Conservation (phyloP, 2,329 filamentous ascomycete species). For the Didymella lethalis region DNA sequence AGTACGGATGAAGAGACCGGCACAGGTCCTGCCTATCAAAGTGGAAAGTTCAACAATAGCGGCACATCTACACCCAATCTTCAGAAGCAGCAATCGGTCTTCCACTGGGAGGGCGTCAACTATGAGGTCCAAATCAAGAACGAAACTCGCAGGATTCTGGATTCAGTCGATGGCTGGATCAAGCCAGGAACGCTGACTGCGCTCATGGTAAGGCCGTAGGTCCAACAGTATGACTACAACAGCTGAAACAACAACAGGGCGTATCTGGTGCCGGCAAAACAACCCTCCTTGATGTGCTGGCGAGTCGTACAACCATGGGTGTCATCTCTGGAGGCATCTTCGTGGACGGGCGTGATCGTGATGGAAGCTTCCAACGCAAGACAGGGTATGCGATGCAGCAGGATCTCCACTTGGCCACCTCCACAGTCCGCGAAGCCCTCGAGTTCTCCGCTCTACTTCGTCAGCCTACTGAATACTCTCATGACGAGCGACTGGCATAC, state of each 20-base stretch:
- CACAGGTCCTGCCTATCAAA: neutral
- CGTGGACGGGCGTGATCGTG: neutral
- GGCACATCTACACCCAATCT: neutral
- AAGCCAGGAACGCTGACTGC: constrained; percentile 60
- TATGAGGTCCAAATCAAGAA: constrained; percentile 51
- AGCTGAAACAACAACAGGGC: neutral
- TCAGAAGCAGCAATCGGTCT: neutral
- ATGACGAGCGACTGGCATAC: neutral
- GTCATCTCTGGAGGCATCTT: neutral
- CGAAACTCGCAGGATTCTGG: constrained; percentile 58
- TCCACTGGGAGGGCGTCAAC: neutral
- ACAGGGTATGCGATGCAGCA: neutral
- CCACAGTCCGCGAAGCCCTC: neutral
- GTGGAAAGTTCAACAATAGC: neutral
- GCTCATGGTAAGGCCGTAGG: constrained; percentile 49
- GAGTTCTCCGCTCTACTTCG: neutral
- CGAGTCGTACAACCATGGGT: neutral
- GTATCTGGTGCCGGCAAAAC: neutral
- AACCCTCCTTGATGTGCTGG: neutral
- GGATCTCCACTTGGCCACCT: neutral
- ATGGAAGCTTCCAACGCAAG: neutral
- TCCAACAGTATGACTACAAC: neutral
- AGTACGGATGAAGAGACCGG: neutral
- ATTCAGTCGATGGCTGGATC: constrained; percentile 62
- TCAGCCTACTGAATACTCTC: neutral